Base-by-base conservation (phyloP, 345 rosid genomes). In the Aquilaria sinensis region DNA sequence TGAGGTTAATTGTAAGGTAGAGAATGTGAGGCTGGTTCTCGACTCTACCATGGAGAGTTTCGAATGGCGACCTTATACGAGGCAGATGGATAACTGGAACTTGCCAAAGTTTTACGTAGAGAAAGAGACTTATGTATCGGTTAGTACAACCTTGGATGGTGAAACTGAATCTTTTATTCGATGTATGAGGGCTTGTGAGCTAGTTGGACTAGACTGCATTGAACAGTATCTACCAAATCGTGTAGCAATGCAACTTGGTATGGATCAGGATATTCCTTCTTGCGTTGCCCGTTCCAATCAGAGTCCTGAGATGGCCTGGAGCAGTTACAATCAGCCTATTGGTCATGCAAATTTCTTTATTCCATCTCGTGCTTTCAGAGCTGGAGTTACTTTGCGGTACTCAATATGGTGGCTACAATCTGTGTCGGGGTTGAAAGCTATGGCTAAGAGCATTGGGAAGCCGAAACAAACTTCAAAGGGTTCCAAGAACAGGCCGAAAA, bases 321-420 rank as follows among this genome's bases (percentile, higher is more conserved):
- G 30, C 13, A 58, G 57, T 4, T 83, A 75, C 70, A 68, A 8
- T 29, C 81, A 59, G 53, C 74, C 80, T 50, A 29, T 80, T 8
- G 49, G 56, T 50, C 72, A 57, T 60, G 51, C 34, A 33, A 64
- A 67, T 9, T 56, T 75, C 14, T 71, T 62, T 67, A 68, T 83
- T 56, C 85, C 88, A 12, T 70, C 90, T 11, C 67, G 78, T 16
- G 33, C 49, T 9, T 71, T 60, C 31, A 53, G 47, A 58, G 33
- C 77, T 9, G 58, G 71, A 68, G 63, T 80, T 37, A 79, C 89
- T 2, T 30, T 56, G 4, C 47, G 12, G 6, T 80, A 81, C 71
- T 58, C 59, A 46, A 54, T 74, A 14, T 85, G 91, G 92, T 72
- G 89, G 87, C 77, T 56, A 30, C 57, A 65, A 37, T 70, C 74